phyloP scores from a whole-genome alignment of 352 stramenopile genomes.

The Pythium volutum region DNA sequence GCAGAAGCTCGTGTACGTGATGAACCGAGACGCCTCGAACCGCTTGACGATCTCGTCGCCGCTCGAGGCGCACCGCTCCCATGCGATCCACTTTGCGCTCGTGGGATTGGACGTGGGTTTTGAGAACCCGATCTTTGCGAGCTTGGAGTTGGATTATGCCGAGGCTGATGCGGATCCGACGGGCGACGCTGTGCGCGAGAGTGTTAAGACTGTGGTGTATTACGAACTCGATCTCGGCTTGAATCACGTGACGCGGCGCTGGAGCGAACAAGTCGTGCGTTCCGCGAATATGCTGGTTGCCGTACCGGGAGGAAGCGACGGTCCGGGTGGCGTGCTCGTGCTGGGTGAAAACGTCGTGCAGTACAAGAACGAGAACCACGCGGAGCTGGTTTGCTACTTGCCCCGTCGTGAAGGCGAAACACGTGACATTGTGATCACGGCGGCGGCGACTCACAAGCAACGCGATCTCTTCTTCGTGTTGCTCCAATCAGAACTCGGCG shows the following conservation, averaged over 20 bases:
- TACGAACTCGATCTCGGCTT: conserved; percentile 99
- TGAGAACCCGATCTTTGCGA: conserved; percentile 99
- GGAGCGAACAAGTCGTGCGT: conserved; percentile 85
- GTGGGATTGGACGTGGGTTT: conserved; percentile 98
- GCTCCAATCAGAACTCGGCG: conserved; percentile 96
- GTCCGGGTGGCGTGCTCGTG: conserved; percentile 94
- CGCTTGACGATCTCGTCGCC: conserved; percentile 97
- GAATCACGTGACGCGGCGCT: conserved; percentile 98
- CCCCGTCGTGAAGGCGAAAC: conserved; percentile 71
- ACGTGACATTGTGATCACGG: conserved; percentile 92
- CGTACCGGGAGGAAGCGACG: conserved; percentile 78
- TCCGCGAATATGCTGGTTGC: conserved; percentile 95
- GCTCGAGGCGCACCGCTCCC: conserved; percentile 97
- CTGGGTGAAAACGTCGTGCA: conserved; percentile 95
- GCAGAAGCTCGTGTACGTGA: conserved; percentile 99
- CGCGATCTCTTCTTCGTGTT: conserved; percentile 97
- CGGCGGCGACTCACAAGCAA: conserved; percentile 92
- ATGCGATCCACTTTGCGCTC: conserved; percentile 94
- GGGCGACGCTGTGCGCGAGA: conserved; percentile 50
- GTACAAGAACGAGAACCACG: conserved; percentile 96
- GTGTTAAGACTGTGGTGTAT: conserved; percentile 96
- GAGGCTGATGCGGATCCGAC: conserved; percentile 84
- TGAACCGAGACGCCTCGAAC: conserved; percentile 95
- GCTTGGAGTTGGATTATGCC: conserved; percentile 95
- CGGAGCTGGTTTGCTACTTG: conserved; percentile 69